Conservation (phyloP, 768 basidiomycete species). For the Suillus spraguei region DNA sequence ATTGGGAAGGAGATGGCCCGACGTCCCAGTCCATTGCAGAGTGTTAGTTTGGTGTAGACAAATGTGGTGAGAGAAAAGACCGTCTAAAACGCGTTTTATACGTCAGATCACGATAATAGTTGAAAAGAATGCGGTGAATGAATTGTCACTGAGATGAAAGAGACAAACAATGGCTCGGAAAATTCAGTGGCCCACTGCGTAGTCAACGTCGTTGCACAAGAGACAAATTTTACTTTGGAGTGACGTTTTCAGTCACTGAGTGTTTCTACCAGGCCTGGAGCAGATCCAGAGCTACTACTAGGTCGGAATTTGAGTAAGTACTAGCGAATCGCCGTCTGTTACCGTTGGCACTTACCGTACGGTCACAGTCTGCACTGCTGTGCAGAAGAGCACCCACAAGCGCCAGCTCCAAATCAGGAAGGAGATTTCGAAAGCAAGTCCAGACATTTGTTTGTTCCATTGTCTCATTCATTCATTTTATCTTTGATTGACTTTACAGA, state of each 20-base stretch:
- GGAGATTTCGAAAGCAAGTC: background rate
- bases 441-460: background rate
- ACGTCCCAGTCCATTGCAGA: conserved; percentile 7
- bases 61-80: background rate
- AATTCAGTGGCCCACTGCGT: background rate
- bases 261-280: background rate
- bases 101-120: background rate
- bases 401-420: conserved; percentile 6
- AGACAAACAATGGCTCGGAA: background rate
- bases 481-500: background rate
- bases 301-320: background rate
- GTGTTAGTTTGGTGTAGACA: background rate
- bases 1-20: conserved; percentile 4
- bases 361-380: background rate
- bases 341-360: background rate
- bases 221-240: no score
- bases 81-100: background rate
- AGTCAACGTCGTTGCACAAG: background rate
- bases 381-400: background rate
- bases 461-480: background rate
- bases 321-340: background rate
- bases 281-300: background rate
- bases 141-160: background rate
- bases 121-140: background rate
- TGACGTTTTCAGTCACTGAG: background rate